Evolutionary conservation across 139 green algal species (phyloP).

Genomic region (Diplosphaera chodatii): DNA sequence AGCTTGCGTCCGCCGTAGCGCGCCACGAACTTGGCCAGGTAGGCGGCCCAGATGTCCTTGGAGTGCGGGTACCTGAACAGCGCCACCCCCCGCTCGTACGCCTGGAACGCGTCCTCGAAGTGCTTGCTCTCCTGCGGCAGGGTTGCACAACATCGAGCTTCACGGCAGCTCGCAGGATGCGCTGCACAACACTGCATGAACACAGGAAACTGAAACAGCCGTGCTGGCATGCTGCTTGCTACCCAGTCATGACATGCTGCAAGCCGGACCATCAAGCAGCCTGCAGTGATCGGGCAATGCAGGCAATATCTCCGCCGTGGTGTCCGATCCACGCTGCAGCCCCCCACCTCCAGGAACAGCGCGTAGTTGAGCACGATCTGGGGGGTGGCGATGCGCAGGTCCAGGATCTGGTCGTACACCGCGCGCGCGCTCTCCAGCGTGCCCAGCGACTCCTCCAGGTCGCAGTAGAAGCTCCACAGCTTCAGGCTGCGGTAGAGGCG

Average conservation of each 20-base stretch:
- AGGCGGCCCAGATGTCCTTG: conserved; percentile 89
- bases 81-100: conserved; percentile 88
- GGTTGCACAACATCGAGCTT: no score
- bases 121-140: conserved; percentile 89
- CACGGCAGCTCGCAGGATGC: no score
- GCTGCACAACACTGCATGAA: no score
- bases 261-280: no score
- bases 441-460: conserved; percentile 94
- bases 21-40: conserved; percentile 81
- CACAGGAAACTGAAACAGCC: no score
- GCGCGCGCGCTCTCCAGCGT: conserved; percentile 67
- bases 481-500: conserved; percentile 71
- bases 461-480: conserved; percentile 82
- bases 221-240: no score
- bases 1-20: conserved; percentile 90
- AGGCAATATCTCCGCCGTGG: no score
- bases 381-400: conserved; percentile 88
- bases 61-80: conserved; percentile 97
- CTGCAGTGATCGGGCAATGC: no score
- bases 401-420: conserved; percentile 88
- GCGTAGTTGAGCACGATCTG: conserved; percentile 97
- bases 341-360: conserved; percentile 56
- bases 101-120: conserved; percentile 90
- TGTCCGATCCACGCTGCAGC: no score
- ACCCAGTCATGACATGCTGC: no score